phyloP scores from a whole-genome alignment of 2,329 filamentous ascomycete genomes.

The Aspergillus nomiae region DNA sequence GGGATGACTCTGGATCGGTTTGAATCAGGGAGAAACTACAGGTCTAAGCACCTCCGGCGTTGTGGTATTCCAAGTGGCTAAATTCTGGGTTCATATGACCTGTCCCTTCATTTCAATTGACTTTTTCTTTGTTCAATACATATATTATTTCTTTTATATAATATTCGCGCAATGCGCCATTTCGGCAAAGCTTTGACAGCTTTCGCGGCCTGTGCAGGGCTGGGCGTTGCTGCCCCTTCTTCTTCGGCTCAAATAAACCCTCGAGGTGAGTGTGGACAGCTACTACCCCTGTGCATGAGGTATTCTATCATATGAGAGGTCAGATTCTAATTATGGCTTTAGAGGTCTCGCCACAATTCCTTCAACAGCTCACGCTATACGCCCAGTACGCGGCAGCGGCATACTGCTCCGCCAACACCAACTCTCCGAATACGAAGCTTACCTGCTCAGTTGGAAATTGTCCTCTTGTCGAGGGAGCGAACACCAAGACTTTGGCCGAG shows the following conservation, averaged over 20 bases:
- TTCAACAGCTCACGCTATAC: constrained; percentile 49
- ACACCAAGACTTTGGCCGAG: constrained; percentile 49
- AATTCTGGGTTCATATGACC: neutral
- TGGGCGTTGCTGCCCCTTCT: neutral
- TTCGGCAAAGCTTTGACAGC: neutral
- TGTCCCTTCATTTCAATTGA: neutral
- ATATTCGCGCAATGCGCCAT: neutral
- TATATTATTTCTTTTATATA: neutral
- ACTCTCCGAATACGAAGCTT: constrained; percentile 46
- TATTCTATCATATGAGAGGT: neutral
- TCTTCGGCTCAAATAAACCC: neutral
- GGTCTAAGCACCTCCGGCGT: neutral
- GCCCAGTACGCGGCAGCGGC: constrained; percentile 56
- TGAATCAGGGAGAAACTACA: neutral
- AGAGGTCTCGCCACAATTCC: constrained; percentile 44
- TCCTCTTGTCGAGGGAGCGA: constrained; percentile 49
- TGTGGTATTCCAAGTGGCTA: neutral
- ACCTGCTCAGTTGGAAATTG: constrained; percentile 52
- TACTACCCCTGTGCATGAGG: neutral
- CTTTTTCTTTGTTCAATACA: neutral
- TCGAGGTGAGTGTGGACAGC: neutral
- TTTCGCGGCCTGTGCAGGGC: neutral
- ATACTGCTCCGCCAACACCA: constrained; percentile 54
- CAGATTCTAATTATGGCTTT: neutral
- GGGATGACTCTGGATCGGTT: neutral